Evolutionary conservation across 306 rosid species (phyloP).

Genomic region (Acacia acuminata): DNA sequence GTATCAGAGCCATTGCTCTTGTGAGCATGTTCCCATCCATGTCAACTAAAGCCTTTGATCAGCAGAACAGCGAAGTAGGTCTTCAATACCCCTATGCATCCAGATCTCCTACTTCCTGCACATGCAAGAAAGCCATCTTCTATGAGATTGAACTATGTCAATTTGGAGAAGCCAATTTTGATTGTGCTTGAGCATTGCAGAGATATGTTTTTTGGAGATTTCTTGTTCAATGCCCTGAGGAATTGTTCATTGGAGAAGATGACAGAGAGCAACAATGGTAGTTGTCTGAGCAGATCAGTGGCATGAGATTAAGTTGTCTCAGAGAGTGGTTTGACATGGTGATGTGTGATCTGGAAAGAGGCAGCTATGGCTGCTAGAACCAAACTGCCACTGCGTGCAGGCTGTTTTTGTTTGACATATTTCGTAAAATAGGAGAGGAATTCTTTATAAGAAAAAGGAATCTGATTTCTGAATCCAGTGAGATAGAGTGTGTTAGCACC

Average conservation of each 20-base stretch:
- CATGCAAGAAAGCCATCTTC: neutral
- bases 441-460: neutral
- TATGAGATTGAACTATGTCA: neutral
- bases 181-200: neutral
- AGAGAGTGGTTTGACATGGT: neutral
- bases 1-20: neutral
- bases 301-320: neutral
- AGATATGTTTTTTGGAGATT: neutral
- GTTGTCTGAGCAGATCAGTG: neutral
- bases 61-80: neutral
- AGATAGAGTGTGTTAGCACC: neutral
- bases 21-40: neutral
- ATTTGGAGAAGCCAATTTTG: neutral
- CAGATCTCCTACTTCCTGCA: neutral
- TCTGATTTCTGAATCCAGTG: neutral
- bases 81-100: neutral
- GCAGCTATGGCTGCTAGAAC: neutral
- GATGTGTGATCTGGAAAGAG: neutral
- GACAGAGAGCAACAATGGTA: neutral
- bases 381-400: neutral
- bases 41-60: neutral
- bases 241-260: neutral
- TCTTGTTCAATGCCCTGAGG: neutral
- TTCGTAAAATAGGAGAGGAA: no score
- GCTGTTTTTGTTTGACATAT: neutral